Evolutionary conservation across 768 basidiomycete genomes (phyloP).

Genomic region (Boletus subcaerulescens): DNA sequence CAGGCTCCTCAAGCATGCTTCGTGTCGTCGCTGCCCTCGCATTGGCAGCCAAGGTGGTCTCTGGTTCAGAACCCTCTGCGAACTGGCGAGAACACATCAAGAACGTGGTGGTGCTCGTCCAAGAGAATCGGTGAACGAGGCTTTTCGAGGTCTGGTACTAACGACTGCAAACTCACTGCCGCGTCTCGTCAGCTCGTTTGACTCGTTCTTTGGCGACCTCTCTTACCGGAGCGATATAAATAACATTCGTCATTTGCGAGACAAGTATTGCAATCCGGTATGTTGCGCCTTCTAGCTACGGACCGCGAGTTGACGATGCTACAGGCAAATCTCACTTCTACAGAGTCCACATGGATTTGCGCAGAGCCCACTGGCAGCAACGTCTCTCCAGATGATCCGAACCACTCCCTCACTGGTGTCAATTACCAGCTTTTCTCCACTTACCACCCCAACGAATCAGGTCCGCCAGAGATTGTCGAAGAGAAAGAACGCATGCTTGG

Average conservation of each 20-base stretch:
- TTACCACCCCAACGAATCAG: conserved; percentile 21
- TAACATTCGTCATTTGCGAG: conserved; percentile 20
- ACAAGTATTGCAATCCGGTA: conserved; percentile 25
- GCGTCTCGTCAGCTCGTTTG: conserved; percentile 17
- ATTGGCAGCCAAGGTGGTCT: not conserved
- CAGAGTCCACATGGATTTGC: conserved; percentile 14
- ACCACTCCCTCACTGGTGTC: conserved; percentile 23
- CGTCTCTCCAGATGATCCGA: conserved; percentile 25
- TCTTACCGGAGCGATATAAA: conserved; percentile 24
- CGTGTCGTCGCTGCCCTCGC: conserved; percentile 2
- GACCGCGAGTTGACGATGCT: not conserved
- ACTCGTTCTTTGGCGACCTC: conserved; percentile 27
- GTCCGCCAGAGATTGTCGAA: not conserved
- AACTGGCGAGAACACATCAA: conserved; percentile 26
- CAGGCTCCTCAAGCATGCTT: conserved; percentile 8
- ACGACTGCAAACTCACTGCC: not conserved
- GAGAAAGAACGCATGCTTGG: conserved; percentile 18
- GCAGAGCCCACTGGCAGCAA: conserved; percentile 16
- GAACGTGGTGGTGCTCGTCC: conserved; percentile 26
- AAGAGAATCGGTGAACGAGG: conserved; percentile 22
- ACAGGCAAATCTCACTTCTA: conserved; percentile 14
- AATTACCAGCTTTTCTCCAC: conserved; percentile 23
- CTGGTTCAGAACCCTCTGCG: not conserved
- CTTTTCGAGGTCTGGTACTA: not conserved
- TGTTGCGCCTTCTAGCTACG: not conserved